Base-by-base conservation (phyloP, 441 rosid genomes). In the Gossypium gossypioides region DNA sequence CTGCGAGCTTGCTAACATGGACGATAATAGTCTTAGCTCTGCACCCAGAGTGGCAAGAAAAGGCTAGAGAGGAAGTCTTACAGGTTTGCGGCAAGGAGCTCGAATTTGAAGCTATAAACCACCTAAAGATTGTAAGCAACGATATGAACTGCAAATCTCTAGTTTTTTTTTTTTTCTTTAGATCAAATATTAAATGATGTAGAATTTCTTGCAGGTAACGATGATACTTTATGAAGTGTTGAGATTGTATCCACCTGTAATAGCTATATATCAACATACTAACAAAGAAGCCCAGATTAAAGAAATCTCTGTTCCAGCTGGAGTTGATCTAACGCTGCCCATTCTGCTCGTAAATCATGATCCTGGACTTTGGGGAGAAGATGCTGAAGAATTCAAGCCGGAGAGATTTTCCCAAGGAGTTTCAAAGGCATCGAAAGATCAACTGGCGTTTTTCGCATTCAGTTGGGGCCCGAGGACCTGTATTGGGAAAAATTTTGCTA, bases 21-120 rank as follows among this genome's bases (percentile, higher is more conserved):
- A 75, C 83, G 0, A 75, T 77, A 34, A 62, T 84, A 34, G 78
- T 85, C 62, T 60, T 84, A 44, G 80, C 87, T n/a, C 65, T 85
- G 85, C 89, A 87, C 73, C 86, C 81, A 2, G 81, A 81, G 25
- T 85, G 89, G 89, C 89, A 85, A 76, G 83, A 84, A 21, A 82
- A 74, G 77, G 87, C 89, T 21, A 82, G 85, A 50, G 80, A 80
- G 27, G 86, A 84, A 77, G 84, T 85, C 59, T 27, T 74, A 18
- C 76, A 34, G 59, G 81, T 70, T 54, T 84, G 82, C 51, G 72
- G 79, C 22, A 76, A 68, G 1, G 72, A 76, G 69, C 81, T 80
- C 0, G 69, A 82, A 73, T 79, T 56, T 3, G 83, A 81, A 73
- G 78, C 78, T 51, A 37, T 85, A 59, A 66, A 71, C 66, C 83